phyloP scores from a whole-genome alignment of 192 early-diverging fungal genomes.

The Gaertneriomyces sp. region DNA sequence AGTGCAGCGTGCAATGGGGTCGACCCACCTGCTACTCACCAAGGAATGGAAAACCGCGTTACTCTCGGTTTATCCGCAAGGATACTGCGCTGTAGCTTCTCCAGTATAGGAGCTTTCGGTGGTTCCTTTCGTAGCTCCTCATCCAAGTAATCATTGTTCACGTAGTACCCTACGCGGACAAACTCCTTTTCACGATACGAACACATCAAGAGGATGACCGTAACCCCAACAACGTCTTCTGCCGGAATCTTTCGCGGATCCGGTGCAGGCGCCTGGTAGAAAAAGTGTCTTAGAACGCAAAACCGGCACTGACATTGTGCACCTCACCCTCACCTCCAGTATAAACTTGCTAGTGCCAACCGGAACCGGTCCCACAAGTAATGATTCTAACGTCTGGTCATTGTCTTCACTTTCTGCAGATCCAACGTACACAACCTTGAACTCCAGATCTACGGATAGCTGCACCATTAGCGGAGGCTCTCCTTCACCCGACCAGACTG shows the following conservation, averaged over 20 bases:
- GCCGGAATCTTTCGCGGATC: slow-evolving; percentile 72
- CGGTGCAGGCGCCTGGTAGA: slow-evolving; percentile 45
- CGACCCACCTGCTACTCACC: slow-evolving; percentile 19
- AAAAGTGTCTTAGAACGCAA: not conserved
- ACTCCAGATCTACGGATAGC: slow-evolving; percentile 74
- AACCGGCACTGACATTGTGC: not conserved
- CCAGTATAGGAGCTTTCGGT: slow-evolving; percentile 66
- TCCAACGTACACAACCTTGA: slow-evolving; percentile 91
- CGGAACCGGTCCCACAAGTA: slow-evolving; percentile 94
- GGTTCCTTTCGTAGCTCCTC: slow-evolving; percentile 71
- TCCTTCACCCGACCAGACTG: not conserved
- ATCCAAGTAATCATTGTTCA: slow-evolving; percentile 92
- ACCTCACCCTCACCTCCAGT: slow-evolving; percentile 63
- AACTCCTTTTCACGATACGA: slow-evolving; percentile 89
- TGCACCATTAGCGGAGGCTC: not conserved
- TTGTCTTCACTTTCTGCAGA: slow-evolving; percentile 75
- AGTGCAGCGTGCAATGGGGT: not conserved
- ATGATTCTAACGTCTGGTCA: slow-evolving; percentile 93
- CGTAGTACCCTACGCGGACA: slow-evolving; percentile 96
- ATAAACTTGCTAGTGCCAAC: slow-evolving; percentile 92
- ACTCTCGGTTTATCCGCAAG: slow-evolving; percentile 90
- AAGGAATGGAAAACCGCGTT: slow-evolving; percentile 73
- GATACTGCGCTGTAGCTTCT: slow-evolving; percentile 79
- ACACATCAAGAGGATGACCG: slow-evolving; percentile 86
- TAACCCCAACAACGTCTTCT: slow-evolving; percentile 81